Evolutionary conservation across 768 basidiomycete genomes (phyloP).

Genomic region (Lyophyllum atratum): DNA sequence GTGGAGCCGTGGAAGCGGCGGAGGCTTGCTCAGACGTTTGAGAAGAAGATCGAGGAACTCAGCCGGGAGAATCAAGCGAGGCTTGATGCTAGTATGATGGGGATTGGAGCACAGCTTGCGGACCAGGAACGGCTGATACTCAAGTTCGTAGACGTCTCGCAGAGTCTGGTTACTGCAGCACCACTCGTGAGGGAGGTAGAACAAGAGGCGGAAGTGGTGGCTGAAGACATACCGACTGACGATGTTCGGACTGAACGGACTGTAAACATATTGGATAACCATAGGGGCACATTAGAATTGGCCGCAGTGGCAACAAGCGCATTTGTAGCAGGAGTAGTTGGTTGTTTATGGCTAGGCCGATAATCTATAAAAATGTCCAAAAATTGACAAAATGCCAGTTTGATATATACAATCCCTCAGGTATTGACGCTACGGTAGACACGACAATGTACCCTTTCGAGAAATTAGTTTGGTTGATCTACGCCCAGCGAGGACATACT

Average conservation of each 20-base stretch:
- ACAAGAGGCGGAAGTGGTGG: neutral
- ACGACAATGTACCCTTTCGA: conserved; percentile 51
- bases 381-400: neutral
- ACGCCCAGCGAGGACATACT: neutral
- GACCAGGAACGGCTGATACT: conserved; percentile 36
- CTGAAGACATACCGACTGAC: neutral
- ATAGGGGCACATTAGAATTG: conserved; percentile 14
- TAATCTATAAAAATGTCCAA: conserved; percentile 22
- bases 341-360: conserved; percentile 29
- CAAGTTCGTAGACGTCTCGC: conserved; percentile 14
- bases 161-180: conserved; percentile 2
- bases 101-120: conserved; percentile 49
- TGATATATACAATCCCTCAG: conserved; percentile 1
- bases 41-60: conserved; percentile 76
- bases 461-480: neutral
- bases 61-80: conserved; percentile 52
- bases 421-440: conserved; percentile 47
- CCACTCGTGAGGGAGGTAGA: conserved; percentile 3
- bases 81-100: conserved; percentile 49
- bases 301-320: conserved; percentile 36
- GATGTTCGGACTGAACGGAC: conserved; percentile 8
- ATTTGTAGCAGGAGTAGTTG: conserved; percentile 35
- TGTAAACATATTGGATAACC: conserved; percentile 7
- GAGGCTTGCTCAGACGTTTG: conserved; percentile 85
- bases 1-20: conserved; percentile 98